Evolutionary conservation across 202 grass and related monocot species (phyloP).

Genomic region (Saccharum hybrid): DNA sequence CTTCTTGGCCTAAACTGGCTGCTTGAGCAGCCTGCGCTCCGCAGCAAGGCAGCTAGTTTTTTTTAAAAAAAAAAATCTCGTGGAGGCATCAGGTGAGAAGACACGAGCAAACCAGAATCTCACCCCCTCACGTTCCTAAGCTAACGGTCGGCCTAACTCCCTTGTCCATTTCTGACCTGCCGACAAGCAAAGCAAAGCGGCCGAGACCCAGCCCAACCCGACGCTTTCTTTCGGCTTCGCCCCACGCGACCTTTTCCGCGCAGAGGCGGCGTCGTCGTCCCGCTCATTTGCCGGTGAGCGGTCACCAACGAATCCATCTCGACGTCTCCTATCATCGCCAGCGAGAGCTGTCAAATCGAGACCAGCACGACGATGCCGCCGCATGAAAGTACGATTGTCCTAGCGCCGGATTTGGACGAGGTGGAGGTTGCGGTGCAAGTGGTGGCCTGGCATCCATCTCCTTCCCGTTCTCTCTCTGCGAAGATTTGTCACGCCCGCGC

Average conservation of each 20-base stretch:
- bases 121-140: neutral
- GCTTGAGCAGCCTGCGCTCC: neutral
- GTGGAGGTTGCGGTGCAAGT: neutral
- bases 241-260: neutral
- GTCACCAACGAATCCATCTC: neutral
- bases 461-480: too few relatives aligned
- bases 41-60: neutral
- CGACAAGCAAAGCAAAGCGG: conserved; percentile 10
- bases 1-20: neutral
- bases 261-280: neutral
- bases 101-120: neutral
- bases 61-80: neutral
- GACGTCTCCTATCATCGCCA: neutral
- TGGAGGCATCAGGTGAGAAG: neutral
- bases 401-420: neutral
- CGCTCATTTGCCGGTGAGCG: neutral
- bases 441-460: too few relatives aligned
- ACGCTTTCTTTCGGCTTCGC: neutral
- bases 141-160: conserved; percentile 17
- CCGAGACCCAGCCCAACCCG: too few relatives aligned
- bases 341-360: neutral
- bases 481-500: neutral
- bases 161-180: conserved; percentile 33
- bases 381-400: neutral
- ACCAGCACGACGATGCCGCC: neutral